These are phyloP conservation scores for Cercospora zeina DNA, from an alignment of 2,329 filamentous ascomycete species.

Conservation along the genomic window DNA sequence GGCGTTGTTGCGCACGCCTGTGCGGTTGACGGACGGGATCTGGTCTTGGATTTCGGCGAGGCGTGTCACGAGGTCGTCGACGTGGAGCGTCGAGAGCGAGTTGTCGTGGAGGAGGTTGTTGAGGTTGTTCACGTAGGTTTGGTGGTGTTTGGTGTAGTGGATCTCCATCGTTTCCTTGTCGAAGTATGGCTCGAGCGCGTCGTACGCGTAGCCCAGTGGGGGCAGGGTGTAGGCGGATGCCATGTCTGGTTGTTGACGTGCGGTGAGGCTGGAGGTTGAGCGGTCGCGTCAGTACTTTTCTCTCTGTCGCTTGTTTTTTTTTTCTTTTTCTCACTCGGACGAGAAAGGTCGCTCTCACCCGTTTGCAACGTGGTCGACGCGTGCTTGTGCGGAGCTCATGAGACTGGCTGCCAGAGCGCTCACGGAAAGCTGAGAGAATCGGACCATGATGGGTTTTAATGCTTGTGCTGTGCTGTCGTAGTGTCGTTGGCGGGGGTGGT, in stretches of 20 bases:
- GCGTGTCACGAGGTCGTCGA: conserved; percentile 50
- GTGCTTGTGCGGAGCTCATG: conserved; percentile 35
- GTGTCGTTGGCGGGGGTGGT: conserved; percentile 12
- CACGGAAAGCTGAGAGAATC: conserved; percentile 34
- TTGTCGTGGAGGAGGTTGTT: conserved; percentile 66
- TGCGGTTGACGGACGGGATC: conserved; percentile 66
- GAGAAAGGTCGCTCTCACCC: conserved; percentile 9
- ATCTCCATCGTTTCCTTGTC: conserved; percentile 78
- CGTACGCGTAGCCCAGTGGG: conserved; percentile 36
- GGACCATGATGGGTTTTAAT: conserved; percentile 27
- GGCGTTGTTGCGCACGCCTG: conserved; percentile 80
- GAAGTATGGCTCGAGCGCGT: conserved; percentile 73
- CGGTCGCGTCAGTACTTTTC: background rate
- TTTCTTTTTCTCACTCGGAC: too few relatives aligned
- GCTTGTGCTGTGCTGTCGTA: background rate
- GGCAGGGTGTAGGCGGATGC: conserved; percentile 37
- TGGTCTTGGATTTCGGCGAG: conserved; percentile 56
- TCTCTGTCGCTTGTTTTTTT: too few relatives aligned
- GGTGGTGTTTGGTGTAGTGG: conserved; percentile 77
- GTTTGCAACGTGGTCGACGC: conserved; percentile 27
- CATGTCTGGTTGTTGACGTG: conserved; percentile 20
- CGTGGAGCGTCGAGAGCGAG: conserved; percentile 49
- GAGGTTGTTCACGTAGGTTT: conserved; percentile 74
- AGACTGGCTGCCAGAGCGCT: conserved; percentile 29
- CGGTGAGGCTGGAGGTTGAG: conserved; percentile 22